Evolutionary conservation across 2,329 filamentous ascomycete genomes (phyloP).

Genomic region (Penicillium fuscoglaucum): DNA sequence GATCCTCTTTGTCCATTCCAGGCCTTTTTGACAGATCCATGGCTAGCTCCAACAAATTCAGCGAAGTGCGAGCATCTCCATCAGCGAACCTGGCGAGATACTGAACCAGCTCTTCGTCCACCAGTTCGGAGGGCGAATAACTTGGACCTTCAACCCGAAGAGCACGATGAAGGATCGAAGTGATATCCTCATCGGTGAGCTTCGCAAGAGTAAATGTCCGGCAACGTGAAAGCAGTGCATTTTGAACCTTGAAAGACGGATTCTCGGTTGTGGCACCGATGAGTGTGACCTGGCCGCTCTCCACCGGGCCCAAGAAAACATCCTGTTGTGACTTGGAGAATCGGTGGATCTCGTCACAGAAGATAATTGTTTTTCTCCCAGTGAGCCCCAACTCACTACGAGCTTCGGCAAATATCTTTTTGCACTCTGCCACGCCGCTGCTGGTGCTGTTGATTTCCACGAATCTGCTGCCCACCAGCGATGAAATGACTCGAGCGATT

Average conservation of each 20-base stretch:
- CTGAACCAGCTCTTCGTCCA: conserved; percentile 72
- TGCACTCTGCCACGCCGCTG: conserved; percentile 83
- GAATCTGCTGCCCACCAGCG: conserved; percentile 78
- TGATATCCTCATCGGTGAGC: conserved; percentile 70
- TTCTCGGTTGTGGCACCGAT: conserved; percentile 98
- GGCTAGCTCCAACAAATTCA: conserved; percentile 89
- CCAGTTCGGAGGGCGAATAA: conserved; percentile 54
- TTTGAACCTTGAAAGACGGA: conserved; percentile 88
- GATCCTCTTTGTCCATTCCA: conserved; percentile 68
- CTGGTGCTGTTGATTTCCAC: conserved; percentile 95
- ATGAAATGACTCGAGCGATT: conserved; percentile 86
- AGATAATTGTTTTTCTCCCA: conserved; percentile 89
- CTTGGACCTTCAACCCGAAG: conserved; percentile 61
- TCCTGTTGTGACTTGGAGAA: conserved; percentile 94
- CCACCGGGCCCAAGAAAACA: conserved; percentile 88
- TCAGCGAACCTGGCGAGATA: conserved; percentile 87
- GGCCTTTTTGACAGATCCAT: conserved; percentile 70
- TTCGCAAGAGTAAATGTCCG: conserved; percentile 84
- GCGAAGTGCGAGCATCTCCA: conserved; percentile 86
- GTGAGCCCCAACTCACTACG: conserved; percentile 76
- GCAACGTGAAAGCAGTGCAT: conserved; percentile 82
- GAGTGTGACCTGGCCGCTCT: conserved; percentile 83
- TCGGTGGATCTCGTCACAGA: conserved; percentile 94
- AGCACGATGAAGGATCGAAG: conserved; percentile 73
- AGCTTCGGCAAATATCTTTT: conserved; percentile 86